These are phyloP conservation scores for Neurospora sp. DNA, from an alignment of 495 filamentous ascomycete species.

Conservation along the genomic window DNA sequence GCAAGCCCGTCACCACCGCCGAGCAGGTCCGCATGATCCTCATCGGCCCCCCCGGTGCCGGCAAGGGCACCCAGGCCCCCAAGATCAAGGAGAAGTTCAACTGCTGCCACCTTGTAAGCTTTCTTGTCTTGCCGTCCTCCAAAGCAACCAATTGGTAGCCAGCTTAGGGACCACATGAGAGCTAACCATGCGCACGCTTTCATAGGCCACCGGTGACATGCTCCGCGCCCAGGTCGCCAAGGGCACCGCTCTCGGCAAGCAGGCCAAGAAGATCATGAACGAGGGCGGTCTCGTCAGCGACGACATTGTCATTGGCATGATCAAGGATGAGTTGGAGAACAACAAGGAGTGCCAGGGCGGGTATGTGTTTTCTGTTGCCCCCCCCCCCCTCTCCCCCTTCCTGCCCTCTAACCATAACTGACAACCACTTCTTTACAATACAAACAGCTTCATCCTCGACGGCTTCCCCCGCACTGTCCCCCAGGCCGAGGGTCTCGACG, in stretches of 20 bases:
- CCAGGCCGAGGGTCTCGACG: constrained; percentile 88
- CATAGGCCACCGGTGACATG: constrained; percentile 96
- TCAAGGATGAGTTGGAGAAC: constrained; percentile 87
- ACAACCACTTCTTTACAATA: constrained; percentile 23
- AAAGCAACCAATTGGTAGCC: background rate
- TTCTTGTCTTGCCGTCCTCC: background rate
- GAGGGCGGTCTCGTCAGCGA: constrained; percentile 94
- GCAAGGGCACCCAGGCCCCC: constrained; percentile 98
- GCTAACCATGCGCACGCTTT: background rate
- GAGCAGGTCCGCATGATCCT: constrained; percentile 85
- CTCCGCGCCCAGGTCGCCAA: constrained; percentile 95
- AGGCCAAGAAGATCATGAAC: constrained; percentile 99
- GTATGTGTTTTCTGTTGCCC: constrained; percentile 38
- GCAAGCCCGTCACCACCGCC: constrained; percentile 33
- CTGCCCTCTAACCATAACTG: background rate
- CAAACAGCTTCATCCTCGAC: constrained; percentile 86
- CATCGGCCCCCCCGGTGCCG: constrained; percentile 95
- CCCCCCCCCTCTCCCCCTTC: background rate
- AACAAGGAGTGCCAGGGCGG: constrained; percentile 95
- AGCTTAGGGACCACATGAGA: background rate
- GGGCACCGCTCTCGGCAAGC: constrained; percentile 87
- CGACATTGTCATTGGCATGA: constrained; percentile 99
- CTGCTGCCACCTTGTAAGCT: constrained; percentile 88
- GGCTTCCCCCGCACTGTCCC: constrained; percentile 95
- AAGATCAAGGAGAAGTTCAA: constrained; percentile 96